Base-by-base conservation (phyloP, 495 filamentous ascomycete genomes). In the Aspergillus ellipticus region DNA sequence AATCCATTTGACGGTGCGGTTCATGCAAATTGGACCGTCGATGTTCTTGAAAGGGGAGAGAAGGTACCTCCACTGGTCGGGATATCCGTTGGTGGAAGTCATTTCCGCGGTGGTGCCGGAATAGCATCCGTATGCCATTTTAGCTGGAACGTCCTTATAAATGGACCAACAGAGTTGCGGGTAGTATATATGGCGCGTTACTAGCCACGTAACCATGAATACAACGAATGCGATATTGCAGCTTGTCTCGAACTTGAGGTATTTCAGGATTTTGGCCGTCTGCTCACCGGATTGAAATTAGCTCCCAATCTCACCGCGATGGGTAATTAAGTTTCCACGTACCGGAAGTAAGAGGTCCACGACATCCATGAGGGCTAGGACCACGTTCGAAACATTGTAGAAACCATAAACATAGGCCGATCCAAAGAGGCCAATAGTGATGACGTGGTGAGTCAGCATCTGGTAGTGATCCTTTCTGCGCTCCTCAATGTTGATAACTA, bases 201-300 rank as follows among this genome's bases (percentile, higher is more conserved):
- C 60, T 58, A 97, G 76, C 94, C 94, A 98, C 50, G 82, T 82
- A 19, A 89, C 58, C 73, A 97, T 86, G 74, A 98, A 96, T 37
- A 95, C 61, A 35, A 83, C 95, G 64, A 97, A 98, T 41, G 84
- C 82, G 53, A 84, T 71, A 64, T 97, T 92, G 82, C 92, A 96
- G 57, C 86, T 70, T 10, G 69, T 83, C 49, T 85, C 80, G 71
- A 77, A 89, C 51, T 86, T 84, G 15, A 94, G 69, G 67, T 98
- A 98, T 70, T 95, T 96, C 57, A 97, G 82, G 56, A 94, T 87
- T 71, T 98, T 98, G 42, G 94, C 94, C n/a, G 85, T 66, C 93
- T 97, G 54, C 50, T 21, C 13, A 33, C 6, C 8, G n/a, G 55
- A 57, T 68, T 31, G 65, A 62, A 2, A 46, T 51, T 33, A 35